Percentiles rank a stretch among this genome's conserved stretches.
Conservation (phyloP, 2,329 filamentous ascomycete genomes). For the Leptographium galeiforme region DNA sequence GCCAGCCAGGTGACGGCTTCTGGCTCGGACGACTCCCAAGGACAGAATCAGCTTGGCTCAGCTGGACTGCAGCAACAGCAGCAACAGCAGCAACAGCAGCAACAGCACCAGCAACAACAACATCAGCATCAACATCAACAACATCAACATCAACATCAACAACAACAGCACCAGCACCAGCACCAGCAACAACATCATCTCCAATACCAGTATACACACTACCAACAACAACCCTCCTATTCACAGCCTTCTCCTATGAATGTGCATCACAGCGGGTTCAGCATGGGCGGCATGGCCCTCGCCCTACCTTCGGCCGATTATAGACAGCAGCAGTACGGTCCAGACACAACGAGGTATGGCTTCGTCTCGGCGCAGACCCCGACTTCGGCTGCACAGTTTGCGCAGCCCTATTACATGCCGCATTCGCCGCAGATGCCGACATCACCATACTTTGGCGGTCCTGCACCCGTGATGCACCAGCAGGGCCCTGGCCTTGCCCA, state of each 20-base stretch:
- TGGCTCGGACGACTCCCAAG: neutral
- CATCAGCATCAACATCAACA: neutral
- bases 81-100: neutral
- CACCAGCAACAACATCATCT: neutral
- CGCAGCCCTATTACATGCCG: neutral
- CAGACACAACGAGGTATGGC: neutral
- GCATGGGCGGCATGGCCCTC: conserved; percentile 4
- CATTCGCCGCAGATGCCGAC: neutral
- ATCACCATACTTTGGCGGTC: neutral
- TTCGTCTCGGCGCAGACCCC: neutral
- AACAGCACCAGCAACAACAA: neutral
- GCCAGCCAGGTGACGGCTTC: neutral
- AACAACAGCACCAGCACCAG: neutral
- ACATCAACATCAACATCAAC: neutral
- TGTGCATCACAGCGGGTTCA: neutral
- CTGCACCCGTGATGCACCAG: neutral
- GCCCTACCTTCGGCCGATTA: conserved; percentile 2
- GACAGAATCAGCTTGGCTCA: neutral
- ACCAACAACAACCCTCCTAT: too few relatives aligned
- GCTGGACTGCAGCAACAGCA: neutral
- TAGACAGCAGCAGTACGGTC: conserved; percentile 1
- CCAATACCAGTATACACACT: neutral
- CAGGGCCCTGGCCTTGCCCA: neutral
- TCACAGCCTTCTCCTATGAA: too few relatives aligned
- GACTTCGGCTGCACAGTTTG: neutral